Percentiles rank a stretch among this genome's conserved stretches.
Conservation (phyloP, 2,329 filamentous ascomycete species). For the Sarocladium brachiariae region DNA sequence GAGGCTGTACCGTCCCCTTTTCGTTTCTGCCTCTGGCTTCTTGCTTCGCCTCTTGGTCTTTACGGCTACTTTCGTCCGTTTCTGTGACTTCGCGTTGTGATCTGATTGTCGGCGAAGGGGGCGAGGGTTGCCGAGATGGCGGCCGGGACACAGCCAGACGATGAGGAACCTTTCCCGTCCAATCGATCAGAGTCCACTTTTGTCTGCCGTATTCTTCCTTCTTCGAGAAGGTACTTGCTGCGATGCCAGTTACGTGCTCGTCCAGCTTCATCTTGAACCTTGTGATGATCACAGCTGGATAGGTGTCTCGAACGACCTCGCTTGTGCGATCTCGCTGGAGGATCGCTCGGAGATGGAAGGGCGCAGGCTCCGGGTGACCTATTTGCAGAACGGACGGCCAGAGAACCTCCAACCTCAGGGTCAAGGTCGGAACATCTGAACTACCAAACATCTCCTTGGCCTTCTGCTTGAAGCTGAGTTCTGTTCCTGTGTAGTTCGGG, state of each 20-base stretch:
- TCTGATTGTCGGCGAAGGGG: neutral
- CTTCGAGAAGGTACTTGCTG: conserved; percentile 4
- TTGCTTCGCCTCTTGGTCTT: neutral
- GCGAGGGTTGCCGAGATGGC: neutral
- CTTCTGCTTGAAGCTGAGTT: conserved; percentile 24
- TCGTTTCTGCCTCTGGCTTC: neutral
- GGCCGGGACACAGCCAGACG: conserved; percentile 5
- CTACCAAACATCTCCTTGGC: conserved; percentile 23
- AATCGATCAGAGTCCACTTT: neutral
- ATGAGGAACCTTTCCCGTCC: conserved; percentile 16
- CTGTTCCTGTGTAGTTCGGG: conserved; percentile 20
- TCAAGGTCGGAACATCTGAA: conserved; percentile 22
- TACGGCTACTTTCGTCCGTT: neutral
- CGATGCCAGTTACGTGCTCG: conserved; percentile 13
- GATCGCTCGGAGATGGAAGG: conserved; percentile 15
- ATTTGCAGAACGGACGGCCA: conserved; percentile 20
- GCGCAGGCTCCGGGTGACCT: conserved; percentile 13
- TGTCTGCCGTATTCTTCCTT: neutral
- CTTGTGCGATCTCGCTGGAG: conserved; percentile 14
- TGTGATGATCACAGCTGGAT: conserved; percentile 12
- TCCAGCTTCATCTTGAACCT: conserved; percentile 14
- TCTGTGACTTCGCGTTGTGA: neutral
- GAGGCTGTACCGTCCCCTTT: neutral
- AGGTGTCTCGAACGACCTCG: conserved; percentile 12
- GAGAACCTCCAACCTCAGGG: conserved; percentile 16